Evolutionary conservation across 345 rosid genomes (phyloP), one percentile per base, ranked within the genome.

Genomic region (Erysimum cheiranthoides): DNA sequence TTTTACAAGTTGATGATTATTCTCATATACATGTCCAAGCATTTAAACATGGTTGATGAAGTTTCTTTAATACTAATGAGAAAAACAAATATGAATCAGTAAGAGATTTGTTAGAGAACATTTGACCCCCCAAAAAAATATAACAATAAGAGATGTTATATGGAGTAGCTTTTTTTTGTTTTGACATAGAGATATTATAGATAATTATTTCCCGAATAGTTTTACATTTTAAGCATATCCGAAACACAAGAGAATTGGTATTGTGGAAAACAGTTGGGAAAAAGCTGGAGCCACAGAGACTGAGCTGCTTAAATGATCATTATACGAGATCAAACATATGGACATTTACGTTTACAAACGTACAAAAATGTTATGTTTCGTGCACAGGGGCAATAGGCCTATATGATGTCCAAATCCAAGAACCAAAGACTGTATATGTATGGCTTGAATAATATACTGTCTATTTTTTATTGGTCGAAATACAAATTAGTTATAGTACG

Each of bases 11-110:
- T 57, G 25, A 32, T 57, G 13, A 32, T 8, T 57, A 31, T n/a
- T 57, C 62, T 34, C 25, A 57, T 32, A 57, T 30, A 56, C 60
- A n/a, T 32, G 25, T 11, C n/a, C 30, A 60, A 60, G 45, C 46
- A 36, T 36, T 36, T 18, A 60, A 36, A 11, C 47, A 38, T 60
- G 47, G 6, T 38, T 38, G 38, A 21, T 60, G 17, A 38, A 60
- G 32, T 38, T 17, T 38, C 5, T 10, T 11, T 38, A 36, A 10
- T 60, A 38, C n/a, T 12, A 36, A 38, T 32, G 5, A 57, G 3
- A 10, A 18, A 61, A 27, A 11, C 6, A 61, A 61, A 61, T 38
- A 1, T 60, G 6, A 1, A 61, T 61, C 66, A 39, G 8, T 21
- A 21, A 18, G 3, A 40, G 34, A 40, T 4, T 21, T 21, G 25